Evolutionary conservation across 2,329 filamentous ascomycete genomes (phyloP).

Genomic region (Colletotrichum sp.): DNA sequence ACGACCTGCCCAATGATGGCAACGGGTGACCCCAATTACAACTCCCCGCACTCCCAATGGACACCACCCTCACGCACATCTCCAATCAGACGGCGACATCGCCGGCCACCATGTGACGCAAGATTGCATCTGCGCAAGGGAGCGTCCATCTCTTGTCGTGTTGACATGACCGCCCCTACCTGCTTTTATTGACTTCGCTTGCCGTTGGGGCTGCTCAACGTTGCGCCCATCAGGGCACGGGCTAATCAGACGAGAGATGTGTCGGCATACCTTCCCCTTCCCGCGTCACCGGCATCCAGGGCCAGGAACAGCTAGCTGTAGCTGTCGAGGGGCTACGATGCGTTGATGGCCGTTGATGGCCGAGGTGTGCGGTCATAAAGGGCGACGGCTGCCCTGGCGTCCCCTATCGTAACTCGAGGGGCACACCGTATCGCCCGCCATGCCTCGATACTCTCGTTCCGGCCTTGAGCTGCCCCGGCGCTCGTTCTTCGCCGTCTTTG

Average conservation of each 20-base stretch:
- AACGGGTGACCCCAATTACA: neutral
- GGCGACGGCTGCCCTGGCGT: neutral
- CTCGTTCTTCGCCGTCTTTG: conserved; percentile 14
- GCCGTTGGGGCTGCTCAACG: neutral
- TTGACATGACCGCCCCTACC: neutral
- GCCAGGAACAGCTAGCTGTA: conserved; percentile 1
- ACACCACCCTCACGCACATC: neutral
- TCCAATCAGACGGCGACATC: conserved; percentile 13
- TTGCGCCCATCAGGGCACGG: neutral
- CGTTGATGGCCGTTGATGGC: neutral
- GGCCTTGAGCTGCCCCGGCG: conserved; percentile 9
- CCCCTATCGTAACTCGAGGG: neutral
- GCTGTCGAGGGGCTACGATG: neutral
- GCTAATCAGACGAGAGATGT: neutral
- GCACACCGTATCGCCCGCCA: neutral
- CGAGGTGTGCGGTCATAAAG: neutral
- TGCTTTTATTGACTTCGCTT: neutral
- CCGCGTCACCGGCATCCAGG: neutral
- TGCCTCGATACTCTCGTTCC: conserved; percentile 8
- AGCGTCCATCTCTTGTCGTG: neutral
- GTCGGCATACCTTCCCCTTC: conserved; percentile 12
- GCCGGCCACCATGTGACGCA: conserved; percentile 20
- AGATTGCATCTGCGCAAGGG: conserved; percentile 9
- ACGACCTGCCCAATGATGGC: conserved; percentile 2
- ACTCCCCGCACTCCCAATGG: conserved; percentile 19